Evolutionary conservation across 768 basidiomycete genomes (phyloP).

Genomic region (Tulasnella sp.): DNA sequence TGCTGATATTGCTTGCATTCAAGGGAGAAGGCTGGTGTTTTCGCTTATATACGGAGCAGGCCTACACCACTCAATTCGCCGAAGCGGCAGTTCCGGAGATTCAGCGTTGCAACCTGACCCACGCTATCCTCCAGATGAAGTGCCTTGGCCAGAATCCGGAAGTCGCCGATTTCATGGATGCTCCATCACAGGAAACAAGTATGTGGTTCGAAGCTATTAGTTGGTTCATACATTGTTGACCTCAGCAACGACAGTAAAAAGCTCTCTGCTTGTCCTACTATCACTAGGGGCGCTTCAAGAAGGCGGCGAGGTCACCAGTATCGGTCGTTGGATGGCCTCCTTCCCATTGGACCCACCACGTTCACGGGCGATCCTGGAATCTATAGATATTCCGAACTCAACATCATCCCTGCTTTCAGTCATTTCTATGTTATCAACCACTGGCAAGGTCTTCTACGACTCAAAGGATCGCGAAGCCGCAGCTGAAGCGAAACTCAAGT

Average conservation of each 20-base stretch:
- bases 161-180: slow-evolving; percentile 83
- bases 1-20: not conserved
- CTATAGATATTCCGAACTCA: slow-evolving; percentile 62
- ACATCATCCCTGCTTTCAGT: slow-evolving; percentile 78
- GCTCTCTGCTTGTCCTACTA: slow-evolving; percentile 52
- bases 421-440: slow-evolving; percentile 75
- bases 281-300: slow-evolving; percentile 74
- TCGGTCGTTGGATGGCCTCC: slow-evolving; percentile 80
- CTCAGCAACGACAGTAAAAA: slow-evolving; percentile 35
- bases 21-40: slow-evolving; percentile 84
- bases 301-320: slow-evolving; percentile 58
- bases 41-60: slow-evolving; percentile 83
- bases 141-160: slow-evolving; percentile 78
- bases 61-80: slow-evolving; percentile 59
- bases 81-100: slow-evolving; percentile 83
- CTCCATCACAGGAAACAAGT: slow-evolving; percentile 73
- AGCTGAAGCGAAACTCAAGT: slow-evolving; percentile 66
- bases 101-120: slow-evolving; percentile 75
- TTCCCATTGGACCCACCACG: slow-evolving; percentile 89
- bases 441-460: slow-evolving; percentile 77
- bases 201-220: slow-evolving; percentile 37
- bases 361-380: slow-evolving; percentile 75
- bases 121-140: slow-evolving; percentile 80
- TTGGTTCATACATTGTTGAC: not conserved
- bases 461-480: slow-evolving; percentile 61